phyloP scores from a whole-genome alignment of 345 rosid genomes.

The Brassica carinata region DNA sequence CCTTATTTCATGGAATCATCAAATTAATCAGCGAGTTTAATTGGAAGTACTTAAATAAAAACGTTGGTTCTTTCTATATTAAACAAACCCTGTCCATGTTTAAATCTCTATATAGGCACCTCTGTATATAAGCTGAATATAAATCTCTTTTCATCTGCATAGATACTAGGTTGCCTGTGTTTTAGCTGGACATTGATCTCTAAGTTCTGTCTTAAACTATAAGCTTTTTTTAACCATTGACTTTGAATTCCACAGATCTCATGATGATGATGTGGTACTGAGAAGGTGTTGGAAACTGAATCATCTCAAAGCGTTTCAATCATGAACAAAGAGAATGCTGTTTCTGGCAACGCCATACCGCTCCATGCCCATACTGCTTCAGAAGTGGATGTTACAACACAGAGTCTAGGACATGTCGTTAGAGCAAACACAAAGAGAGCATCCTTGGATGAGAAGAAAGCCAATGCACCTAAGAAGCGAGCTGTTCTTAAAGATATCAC shows the following conservation, averaged over 20 bases:
- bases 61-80: not conserved
- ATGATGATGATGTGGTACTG: not conserved
- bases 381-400: slow-evolving; percentile 41
- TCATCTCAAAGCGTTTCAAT: slow-evolving; percentile 34
- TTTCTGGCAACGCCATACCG: slow-evolving; percentile 41
- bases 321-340: slow-evolving; percentile 60
- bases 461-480: slow-evolving; percentile 57
- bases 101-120: not conserved
- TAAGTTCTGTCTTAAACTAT: not conserved
- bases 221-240: not conserved
- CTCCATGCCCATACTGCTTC: slow-evolving; percentile 51
- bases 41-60: not conserved
- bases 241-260: not conserved
- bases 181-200: not conserved
- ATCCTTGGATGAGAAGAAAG: slow-evolving; percentile 54
- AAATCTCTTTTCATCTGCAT: not conserved
- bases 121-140: not conserved
- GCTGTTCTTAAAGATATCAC: slow-evolving; percentile 77
- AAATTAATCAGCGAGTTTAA: not conserved
- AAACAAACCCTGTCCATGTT: not conserved
- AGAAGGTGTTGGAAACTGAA: not conserved
- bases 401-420: slow-evolving; percentile 38
- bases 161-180: not conserved
- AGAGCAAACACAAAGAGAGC: slow-evolving; percentile 51
- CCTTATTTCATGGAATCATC: not conserved